phyloP scores from a whole-genome alignment of 805 yeast genomes.

The Yamadazyma phyllophila region DNA sequence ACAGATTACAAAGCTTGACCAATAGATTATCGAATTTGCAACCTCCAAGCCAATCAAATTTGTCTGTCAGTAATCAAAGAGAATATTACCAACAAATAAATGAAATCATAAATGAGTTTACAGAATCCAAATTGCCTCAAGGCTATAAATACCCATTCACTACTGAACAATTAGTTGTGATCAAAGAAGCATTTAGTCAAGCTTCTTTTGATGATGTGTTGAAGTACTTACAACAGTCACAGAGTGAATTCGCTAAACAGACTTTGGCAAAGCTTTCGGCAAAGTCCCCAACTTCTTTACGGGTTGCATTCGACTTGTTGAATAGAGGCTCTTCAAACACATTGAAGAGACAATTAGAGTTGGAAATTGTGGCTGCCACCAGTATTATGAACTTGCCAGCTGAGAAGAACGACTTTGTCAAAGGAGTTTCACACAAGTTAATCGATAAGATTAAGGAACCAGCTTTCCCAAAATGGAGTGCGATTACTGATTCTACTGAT shows the following conservation, averaged over 20 bases:
- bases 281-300: conserved; percentile 78
- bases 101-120: conserved; percentile 74
- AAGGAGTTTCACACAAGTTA: conserved; percentile 63
- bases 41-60: conserved; percentile 30
- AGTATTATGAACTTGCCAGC: conserved; percentile 60
- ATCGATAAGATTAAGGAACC: conserved; percentile 61
- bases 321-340: conserved; percentile 57
- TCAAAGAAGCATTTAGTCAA: conserved; percentile 66
- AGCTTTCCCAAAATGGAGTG: conserved; percentile 24
- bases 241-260: conserved; percentile 62
- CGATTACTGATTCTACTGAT: conserved; percentile 17
- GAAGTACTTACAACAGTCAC: conserved; percentile 48
- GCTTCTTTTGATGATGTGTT: conserved; percentile 55
- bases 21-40: conserved; percentile 64
- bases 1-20: conserved; percentile 58
- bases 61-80: conserved; percentile 20
- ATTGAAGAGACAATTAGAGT: conserved; percentile 63
- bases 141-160: conserved; percentile 59
- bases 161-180: conserved; percentile 54
- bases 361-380: conserved; percentile 75
- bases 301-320: conserved; percentile 67
- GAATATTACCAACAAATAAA: conserved; percentile 60
- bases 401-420: conserved; percentile 57
- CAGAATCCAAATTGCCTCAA: conserved; percentile 59
- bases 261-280: conserved; percentile 54